Conservation (phyloP, 2,329 filamentous ascomycete species). For the Pochonia chlamydosporia region DNA sequence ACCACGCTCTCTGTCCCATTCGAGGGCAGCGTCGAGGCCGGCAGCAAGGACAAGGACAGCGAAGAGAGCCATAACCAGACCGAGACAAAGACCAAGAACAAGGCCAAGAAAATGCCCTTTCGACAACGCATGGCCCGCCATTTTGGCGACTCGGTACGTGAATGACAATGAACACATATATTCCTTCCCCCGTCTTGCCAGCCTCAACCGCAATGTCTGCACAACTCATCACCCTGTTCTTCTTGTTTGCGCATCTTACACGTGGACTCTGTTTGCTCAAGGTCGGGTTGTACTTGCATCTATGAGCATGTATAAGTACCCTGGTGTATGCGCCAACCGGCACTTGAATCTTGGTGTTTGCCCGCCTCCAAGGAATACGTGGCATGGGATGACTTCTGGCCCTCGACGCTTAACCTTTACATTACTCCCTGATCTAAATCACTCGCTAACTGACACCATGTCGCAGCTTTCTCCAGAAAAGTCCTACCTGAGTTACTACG, state of each 20-base stretch:
- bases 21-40: constrained; percentile 2
- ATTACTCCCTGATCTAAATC: background rate
- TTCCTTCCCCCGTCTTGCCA: background rate
- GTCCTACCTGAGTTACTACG: constrained; percentile 35
- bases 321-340: too few relatives aligned
- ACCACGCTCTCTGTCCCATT: background rate
- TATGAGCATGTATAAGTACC: background rate
- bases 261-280: constrained; percentile 4
- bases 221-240: background rate
- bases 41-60: background rate
- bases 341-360: too few relatives aligned
- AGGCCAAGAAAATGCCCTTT: constrained; percentile 27
- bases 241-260: background rate
- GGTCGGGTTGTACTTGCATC: too few relatives aligned
- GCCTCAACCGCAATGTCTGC: background rate
- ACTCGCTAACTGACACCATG: background rate
- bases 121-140: constrained; percentile 39
- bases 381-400: too few relatives aligned
- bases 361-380: too few relatives aligned
- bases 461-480: constrained; percentile 42
- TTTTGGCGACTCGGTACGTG: constrained; percentile 41
- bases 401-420: background rate
- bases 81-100: background rate
- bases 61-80: background rate
- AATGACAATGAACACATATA: background rate